phyloP scores from a whole-genome alignment of 2,329 filamentous ascomycete genomes.

The Seiridium cupressi region DNA sequence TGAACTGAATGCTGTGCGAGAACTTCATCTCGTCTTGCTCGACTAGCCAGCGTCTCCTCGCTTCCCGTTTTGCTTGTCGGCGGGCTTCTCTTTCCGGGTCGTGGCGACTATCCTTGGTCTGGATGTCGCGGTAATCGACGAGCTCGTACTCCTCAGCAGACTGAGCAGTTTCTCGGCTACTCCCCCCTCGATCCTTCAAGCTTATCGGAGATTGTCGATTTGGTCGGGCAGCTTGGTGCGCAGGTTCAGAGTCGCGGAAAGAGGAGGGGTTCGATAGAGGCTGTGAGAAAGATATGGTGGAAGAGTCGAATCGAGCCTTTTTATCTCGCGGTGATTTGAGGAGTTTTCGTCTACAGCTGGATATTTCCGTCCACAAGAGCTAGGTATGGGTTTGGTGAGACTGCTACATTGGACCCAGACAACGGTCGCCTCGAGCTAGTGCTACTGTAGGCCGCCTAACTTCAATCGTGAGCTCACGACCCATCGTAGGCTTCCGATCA shows the following conservation, averaged over 20 bases:
- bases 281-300: conserved; percentile 24
- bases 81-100: conserved; percentile 28
- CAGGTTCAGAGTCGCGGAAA: conserved; percentile 19
- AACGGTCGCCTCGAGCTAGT: no score
- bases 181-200: conserved; percentile 9
- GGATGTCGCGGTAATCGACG: conserved; percentile 33
- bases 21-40: conserved; percentile 95
- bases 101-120: conserved; percentile 24
- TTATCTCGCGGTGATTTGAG: no score
- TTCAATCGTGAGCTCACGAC: no score
- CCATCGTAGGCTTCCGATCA: no score
- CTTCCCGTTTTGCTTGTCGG: conserved; percentile 45
- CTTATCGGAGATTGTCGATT: not conserved
- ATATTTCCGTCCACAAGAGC: no score
- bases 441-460: no score
- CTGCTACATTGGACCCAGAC: no score
- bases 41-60: conserved; percentile 70
- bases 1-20: conserved; percentile 98
- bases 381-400: no score
- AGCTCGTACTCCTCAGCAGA: conserved; percentile 26
- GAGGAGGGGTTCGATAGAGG: conserved; percentile 25
- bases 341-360: no score
- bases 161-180: not conserved
- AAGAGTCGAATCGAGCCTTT: not conserved
- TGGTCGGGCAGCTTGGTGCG: conserved; percentile 15